Conservation (phyloP, 2,329 filamentous ascomycete species). For the Tolypocladium nubicola region DNA sequence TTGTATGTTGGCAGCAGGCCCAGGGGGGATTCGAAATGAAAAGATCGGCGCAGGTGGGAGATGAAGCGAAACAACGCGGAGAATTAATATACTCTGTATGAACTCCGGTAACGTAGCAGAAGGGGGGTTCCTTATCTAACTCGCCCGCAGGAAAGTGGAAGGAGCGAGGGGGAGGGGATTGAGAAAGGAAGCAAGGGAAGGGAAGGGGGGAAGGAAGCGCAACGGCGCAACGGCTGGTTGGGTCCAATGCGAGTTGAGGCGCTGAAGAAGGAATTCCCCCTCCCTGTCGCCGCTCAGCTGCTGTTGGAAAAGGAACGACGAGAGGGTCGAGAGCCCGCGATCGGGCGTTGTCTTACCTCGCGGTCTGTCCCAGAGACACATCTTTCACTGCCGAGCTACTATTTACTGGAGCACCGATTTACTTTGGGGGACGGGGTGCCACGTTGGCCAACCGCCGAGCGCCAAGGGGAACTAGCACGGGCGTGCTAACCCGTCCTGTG, state of each 20-base stretch:
- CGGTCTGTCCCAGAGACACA: neutral
- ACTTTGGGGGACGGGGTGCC: neutral
- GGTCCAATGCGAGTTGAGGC: neutral
- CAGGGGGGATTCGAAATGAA: neutral
- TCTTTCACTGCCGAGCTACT: neutral
- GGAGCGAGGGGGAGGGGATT: neutral
- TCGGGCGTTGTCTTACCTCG: neutral
- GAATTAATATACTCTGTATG: neutral
- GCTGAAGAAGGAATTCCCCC: neutral
- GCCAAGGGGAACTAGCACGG: neutral
- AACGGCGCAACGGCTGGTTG: neutral
- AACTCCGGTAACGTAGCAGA: neutral
- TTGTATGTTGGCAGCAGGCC: no score
- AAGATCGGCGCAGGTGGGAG: neutral
- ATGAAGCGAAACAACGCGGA: neutral
- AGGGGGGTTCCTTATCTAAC: neutral
- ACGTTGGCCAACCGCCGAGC: neutral
- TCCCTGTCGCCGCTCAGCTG: neutral
- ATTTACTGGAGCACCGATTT: neutral
- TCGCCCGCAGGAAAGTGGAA: neutral
- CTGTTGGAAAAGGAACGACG: neutral
- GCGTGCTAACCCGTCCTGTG: neutral
- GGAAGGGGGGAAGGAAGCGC: no score
- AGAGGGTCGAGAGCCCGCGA: neutral
- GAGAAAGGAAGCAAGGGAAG: neutral